phyloP scores from a whole-genome alignment of 371 early-diverging fungal species.

The Haplosporangium sp. region DNA sequence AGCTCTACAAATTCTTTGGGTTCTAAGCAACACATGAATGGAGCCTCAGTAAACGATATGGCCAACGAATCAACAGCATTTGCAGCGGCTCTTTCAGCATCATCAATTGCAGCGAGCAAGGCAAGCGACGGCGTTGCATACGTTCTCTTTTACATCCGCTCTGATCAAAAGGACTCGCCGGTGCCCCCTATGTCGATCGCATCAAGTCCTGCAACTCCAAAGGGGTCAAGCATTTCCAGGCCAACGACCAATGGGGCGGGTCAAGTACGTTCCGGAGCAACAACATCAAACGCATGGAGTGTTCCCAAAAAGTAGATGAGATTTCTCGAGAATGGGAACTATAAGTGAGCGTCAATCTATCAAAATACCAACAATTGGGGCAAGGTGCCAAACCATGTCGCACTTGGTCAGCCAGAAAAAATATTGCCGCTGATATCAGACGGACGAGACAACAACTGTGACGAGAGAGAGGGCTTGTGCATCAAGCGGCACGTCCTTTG shows the following conservation, averaged over 20 bases:
- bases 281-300: conserved; percentile 31
- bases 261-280: conserved; percentile 13
- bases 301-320: conserved; percentile 25
- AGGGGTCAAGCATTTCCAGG: conserved; percentile 2
- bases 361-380: too few species aligned
- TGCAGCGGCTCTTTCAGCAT: conserved; percentile 43
- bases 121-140: conserved; percentile 64
- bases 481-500: too few species aligned
- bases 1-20: conserved; percentile 42
- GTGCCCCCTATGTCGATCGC: conserved; percentile 1
- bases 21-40: conserved; percentile 21
- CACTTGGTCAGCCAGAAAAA: too few species aligned
- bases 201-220: conserved; percentile 7
- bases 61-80: conserved; percentile 36
- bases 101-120: conserved; percentile 47
- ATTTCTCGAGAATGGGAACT: too few species aligned
- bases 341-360: too few species aligned
- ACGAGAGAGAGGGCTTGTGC: too few species aligned
- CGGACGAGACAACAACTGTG: too few species aligned
- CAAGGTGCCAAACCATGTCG: too few species aligned
- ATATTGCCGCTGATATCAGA: too few species aligned
- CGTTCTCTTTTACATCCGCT: conserved; percentile 67
- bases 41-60: conserved; percentile 16
- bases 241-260: conserved; percentile 22
- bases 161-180: conserved; percentile 34